Evolutionary conservation across 2,329 filamentous ascomycete species (phyloP), one percentile per base, ranked within the genome.

Genomic region (Cordyceps militaris): DNA sequence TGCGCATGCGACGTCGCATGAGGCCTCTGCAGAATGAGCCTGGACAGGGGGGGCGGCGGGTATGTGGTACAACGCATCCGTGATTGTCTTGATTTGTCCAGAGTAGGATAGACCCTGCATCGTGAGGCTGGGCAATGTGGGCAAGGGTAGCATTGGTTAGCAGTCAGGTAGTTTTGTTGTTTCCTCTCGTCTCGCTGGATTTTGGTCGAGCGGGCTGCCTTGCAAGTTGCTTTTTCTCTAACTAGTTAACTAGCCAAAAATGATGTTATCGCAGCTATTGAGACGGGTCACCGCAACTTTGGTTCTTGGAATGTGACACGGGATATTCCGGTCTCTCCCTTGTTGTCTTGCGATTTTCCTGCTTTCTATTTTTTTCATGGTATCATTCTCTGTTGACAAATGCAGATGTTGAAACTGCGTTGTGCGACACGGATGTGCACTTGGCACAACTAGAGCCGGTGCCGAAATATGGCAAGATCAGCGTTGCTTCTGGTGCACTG

Each of bases 101-200:
- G 34, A 51, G 50, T 21, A 55, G 32, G 42, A 55, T 55, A 36
- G 51, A 46, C 52, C 52, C 52, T 55, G 43, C 30, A 47, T 55
- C 30, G 30, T 38, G 43, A 55, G 28, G 40, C 28, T 34, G 40
- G 32, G 30, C 21, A 10, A 11, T 21, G 32, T 50, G 21, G 46
- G 34, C n/a, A 32, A 2, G 43, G 5, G 38, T n/a, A 4, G 10
- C 19, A 40, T 34, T 21, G 26, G 38, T 28, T 26, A 26, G n/a
- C n/a, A n/a, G n/a, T n/a, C n/a, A n/a, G 52, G 19, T 43, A 26
- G 40, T 36, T 26, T 56, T 21, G 43, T 56, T 48, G 53, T 56
- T 56, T 48, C 28, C 53, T 56, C 53, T 56, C 43, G 48, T 34
- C 53, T 48, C 53, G 43, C 28, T 14, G 10, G 36, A 23, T 32